A percentile compares a stretch with the other conserved stretches of the same genome.
Evolutionary conservation across 2,329 filamentous ascomycete species (phyloP).

Genomic region (Aureobasidium subglaciale): DNA sequence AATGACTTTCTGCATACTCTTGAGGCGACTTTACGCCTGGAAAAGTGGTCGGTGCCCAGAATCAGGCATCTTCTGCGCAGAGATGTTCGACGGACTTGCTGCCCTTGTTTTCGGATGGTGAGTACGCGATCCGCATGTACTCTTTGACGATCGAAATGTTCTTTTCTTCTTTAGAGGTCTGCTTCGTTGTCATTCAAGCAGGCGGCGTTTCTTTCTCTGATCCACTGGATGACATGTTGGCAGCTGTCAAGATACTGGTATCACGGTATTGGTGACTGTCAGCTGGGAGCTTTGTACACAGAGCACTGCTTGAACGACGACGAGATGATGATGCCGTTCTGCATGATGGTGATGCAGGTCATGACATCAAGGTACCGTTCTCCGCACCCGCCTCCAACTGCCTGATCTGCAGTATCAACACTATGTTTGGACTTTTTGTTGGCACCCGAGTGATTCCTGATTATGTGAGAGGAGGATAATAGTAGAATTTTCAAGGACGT

Average conservation of each 20-base stretch:
- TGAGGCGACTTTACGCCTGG: conserved; percentile 31
- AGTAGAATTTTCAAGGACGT: background rate
- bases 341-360: background rate
- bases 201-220: conserved; percentile 15
- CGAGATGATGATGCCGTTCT: background rate
- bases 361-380: conserved; percentile 10
- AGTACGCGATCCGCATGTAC: conserved; percentile 34
- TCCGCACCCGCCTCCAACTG: background rate
- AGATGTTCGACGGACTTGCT: conserved; percentile 29
- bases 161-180: conserved; percentile 20
- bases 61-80: conserved; percentile 28
- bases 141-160: conserved; percentile 31
- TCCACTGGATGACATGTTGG: conserved; percentile 12
- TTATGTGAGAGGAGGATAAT: background rate
- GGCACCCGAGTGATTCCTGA: background rate
- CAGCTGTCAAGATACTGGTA: background rate
- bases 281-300: background rate
- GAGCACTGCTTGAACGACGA: background rate
- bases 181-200: conserved; percentile 20
- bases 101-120: conserved; percentile 30
- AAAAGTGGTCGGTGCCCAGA: conserved; percentile 33
- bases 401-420: background rate
- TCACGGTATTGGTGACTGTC: too few relatives aligned
- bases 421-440: background rate
- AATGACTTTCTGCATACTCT: conserved; percentile 33